A percentile compares a stretch with the other conserved stretches of the same genome.
Evolutionary conservation across 1,284 basidiomycete species (phyloP).

Genomic region (Leccinum discolor): DNA sequence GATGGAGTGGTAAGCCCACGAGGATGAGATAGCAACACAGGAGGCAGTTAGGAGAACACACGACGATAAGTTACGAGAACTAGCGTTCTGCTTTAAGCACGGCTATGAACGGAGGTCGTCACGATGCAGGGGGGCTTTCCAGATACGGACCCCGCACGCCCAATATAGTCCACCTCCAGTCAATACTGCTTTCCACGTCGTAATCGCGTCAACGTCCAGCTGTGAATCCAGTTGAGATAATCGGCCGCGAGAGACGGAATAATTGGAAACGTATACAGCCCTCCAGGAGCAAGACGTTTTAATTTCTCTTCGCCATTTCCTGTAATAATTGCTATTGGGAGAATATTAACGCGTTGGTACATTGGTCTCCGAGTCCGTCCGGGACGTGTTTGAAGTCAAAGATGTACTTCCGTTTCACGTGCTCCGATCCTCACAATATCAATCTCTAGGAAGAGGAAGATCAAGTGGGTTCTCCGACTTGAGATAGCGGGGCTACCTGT

Average conservation of each 20-base stretch:
- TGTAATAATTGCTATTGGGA: constrained; percentile 63
- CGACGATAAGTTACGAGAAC: constrained; percentile 30
- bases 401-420: constrained; percentile 56
- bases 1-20: constrained; percentile 23
- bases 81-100: constrained; percentile 44
- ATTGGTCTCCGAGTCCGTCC: constrained; percentile 31
- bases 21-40: constrained; percentile 35
- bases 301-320: constrained; percentile 55
- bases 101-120: constrained; percentile 66
- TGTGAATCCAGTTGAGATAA: constrained; percentile 30
- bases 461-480: constrained; percentile 8
- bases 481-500: constrained; percentile 43
- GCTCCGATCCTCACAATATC: constrained; percentile 56
- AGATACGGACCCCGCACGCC: constrained; percentile 57
- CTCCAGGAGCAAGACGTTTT: constrained; percentile 66
- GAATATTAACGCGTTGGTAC: constrained; percentile 57
- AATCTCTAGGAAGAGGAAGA: constrained; percentile 45
- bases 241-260: constrained; percentile 1
- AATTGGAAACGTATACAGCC: constrained; percentile 43
- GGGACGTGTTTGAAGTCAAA: constrained; percentile 56
- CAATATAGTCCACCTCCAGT: constrained; percentile 68
- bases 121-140: constrained; percentile 44
- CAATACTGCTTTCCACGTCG: constrained; percentile 62
- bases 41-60: constrained; percentile 23
- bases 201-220: constrained; percentile 68